These are phyloP conservation scores for Porcisia deanei DNA, from an alignment of 208 protist genomes.

Conservation along the genomic window DNA sequence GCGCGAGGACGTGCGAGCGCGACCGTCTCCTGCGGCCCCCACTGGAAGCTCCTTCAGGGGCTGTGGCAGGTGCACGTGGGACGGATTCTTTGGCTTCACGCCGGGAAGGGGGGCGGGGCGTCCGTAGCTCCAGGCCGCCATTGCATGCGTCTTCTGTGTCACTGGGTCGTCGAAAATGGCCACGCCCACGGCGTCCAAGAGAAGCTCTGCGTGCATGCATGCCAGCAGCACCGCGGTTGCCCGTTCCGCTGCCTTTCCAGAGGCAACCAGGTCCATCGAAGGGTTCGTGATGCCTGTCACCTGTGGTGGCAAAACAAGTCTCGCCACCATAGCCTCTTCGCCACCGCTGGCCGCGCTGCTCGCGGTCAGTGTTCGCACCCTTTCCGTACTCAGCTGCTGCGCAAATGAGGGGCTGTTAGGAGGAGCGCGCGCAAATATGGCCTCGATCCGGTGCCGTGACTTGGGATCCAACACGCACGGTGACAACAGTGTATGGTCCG, in stretches of 20 bases:
- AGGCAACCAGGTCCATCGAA: slow-evolving; percentile 33
- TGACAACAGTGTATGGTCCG: slow-evolving; percentile 64
- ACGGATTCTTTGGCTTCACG: slow-evolving; percentile 41
- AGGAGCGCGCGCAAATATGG: slow-evolving; percentile 38
- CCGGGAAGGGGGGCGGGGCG: slow-evolving; percentile 68
- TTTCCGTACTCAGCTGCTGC: slow-evolving; percentile 31
- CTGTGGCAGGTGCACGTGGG: slow-evolving; percentile 50
- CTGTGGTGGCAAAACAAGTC: slow-evolving; percentile 15
- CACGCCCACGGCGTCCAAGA: slow-evolving; percentile 69
- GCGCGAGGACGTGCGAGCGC: slow-evolving; percentile 42
- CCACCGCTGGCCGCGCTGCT: slow-evolving; percentile 29
- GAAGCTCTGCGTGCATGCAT: slow-evolving; percentile 90
- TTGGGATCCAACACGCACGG: slow-evolving; percentile 68
- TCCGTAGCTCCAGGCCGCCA: slow-evolving; percentile 78
- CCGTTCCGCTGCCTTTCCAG: slow-evolving; percentile 65
- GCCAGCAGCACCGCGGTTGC: slow-evolving; percentile 65
- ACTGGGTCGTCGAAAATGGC: slow-evolving; percentile 58
- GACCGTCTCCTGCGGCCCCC: neutral
- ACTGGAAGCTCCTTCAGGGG: slow-evolving; percentile 60
- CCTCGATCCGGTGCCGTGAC: slow-evolving; percentile 49
- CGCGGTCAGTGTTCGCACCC: slow-evolving; percentile 28
- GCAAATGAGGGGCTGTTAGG: slow-evolving; percentile 42
- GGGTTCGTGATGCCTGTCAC: slow-evolving; percentile 11
- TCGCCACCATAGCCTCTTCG: slow-evolving; percentile 17
- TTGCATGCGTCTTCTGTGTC: slow-evolving; percentile 68